Conservation (phyloP, 345 rosid species). For the Acer negundo region DNA sequence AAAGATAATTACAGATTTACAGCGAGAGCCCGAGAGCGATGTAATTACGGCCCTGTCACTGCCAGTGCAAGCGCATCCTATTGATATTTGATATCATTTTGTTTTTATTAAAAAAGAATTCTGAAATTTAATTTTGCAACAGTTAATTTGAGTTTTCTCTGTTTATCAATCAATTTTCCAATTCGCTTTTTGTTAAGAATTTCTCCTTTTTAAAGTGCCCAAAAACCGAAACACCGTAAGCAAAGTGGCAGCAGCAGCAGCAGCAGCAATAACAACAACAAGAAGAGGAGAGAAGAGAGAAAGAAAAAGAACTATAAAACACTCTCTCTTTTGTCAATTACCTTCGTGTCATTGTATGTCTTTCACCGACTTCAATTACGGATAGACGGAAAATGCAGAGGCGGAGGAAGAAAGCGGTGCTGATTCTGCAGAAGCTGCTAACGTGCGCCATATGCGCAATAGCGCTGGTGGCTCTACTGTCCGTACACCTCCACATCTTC, state of each 20-base stretch:
- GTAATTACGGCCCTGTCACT: no score
- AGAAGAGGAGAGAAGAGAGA: background rate
- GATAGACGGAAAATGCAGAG: constrained; percentile 33
- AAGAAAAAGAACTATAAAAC: background rate
- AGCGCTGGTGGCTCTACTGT: constrained; percentile 47
- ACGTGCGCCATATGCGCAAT: constrained; percentile 63
- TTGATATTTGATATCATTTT: no score
- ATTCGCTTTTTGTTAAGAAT: background rate
- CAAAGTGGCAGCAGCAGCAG: background rate
- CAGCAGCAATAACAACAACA: background rate
- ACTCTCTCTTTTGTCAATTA: no score
- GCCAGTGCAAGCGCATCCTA: no score
- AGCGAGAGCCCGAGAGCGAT: no score
- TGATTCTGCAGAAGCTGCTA: constrained; percentile 46
- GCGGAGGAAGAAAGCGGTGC: constrained; percentile 51
- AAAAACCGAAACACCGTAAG: background rate
- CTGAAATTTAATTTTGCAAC: no score
- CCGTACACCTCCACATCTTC: constrained; percentile 56
- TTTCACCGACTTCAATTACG: background rate
- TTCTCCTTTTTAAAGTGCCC: background rate
- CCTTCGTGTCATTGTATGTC: background rate
- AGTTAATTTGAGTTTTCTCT: no score
- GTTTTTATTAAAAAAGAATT: no score
- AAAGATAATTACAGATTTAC: no score
- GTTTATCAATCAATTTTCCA: no score